phyloP scores from a whole-genome alignment of 441 rosid genomes.

The Corymbia calophylla region DNA sequence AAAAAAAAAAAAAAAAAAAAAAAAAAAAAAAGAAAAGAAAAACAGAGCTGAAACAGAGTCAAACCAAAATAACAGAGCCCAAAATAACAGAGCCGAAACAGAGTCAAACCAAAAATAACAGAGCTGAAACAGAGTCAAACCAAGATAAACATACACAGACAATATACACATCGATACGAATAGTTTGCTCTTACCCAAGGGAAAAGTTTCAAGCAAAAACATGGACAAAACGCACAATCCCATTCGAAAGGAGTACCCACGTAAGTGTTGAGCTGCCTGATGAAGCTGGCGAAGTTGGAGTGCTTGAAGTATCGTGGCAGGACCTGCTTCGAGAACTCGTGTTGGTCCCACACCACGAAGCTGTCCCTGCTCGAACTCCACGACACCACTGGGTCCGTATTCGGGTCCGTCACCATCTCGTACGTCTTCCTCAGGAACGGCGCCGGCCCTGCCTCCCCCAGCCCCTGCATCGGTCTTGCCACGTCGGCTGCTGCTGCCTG shows the following conservation, averaged over 20 bases:
- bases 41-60: not conserved
- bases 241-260: constrained; percentile 10
- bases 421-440: constrained; percentile 41
- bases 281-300: constrained; percentile 48
- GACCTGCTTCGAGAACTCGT: constrained; percentile 24
- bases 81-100: not conserved
- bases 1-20: not conserved
- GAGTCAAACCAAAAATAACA: not conserved
- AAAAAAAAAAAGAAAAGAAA: too few relatives aligned
- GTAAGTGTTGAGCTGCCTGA: constrained; percentile 51
- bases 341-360: constrained; percentile 44
- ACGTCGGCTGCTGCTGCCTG: constrained; percentile 7
- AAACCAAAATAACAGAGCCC: not conserved
- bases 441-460: constrained; percentile 39
- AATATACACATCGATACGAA: not conserved
- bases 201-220: not conserved
- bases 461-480: constrained; percentile 40
- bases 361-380: constrained; percentile 32
- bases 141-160: not conserved
- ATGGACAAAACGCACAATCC: not conserved
- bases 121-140: not conserved
- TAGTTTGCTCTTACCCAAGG: not conserved
- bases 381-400: constrained; percentile 30
- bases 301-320: constrained; percentile 48
- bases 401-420: constrained; percentile 38